Evolutionary conservation across 148 eudicot species (phyloP).

Genomic region (Amaranthus palmeri): DNA sequence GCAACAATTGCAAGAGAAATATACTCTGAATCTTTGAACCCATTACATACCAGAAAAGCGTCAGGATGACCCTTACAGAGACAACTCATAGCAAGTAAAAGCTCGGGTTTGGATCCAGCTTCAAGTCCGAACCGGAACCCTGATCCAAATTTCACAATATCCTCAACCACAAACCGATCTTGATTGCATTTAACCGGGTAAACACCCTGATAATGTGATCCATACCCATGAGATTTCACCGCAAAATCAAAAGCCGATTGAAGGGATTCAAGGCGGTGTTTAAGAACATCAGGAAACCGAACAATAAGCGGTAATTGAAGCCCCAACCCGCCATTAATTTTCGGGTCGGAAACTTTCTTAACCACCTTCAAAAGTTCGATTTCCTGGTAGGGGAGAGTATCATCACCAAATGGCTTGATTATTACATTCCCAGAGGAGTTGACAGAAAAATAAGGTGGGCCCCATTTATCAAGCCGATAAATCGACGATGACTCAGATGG

Average conservation of each 20-base stretch:
- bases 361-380: constrained; percentile 79
- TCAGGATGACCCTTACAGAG: constrained; percentile 67
- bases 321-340: constrained; percentile 58
- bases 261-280: constrained; percentile 62
- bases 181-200: constrained; percentile 96
- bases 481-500: constrained; percentile 46
- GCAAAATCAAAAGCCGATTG: constrained; percentile 73
- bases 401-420: constrained; percentile 48
- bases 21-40: constrained; percentile 83
- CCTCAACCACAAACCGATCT: constrained; percentile 75
- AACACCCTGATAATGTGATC: constrained; percentile 80
- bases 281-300: constrained; percentile 79
- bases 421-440: constrained; percentile 63
- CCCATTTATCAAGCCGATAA: constrained; percentile 74
- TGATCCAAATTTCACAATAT: constrained; percentile 75
- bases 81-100: constrained; percentile 69
- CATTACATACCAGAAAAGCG: constrained; percentile 73
- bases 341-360: constrained; percentile 69
- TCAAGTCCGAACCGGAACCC: constrained; percentile 79
- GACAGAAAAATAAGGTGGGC: constrained; percentile 68
- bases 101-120: constrained; percentile 98
- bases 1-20: constrained; percentile 70
- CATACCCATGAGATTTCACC: constrained; percentile 45
- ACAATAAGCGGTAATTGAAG: constrained; percentile 66
- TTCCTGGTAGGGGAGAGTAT: constrained; percentile 68